phyloP scores from a whole-genome alignment of 2,329 filamentous ascomycete species.

The Penicillium carneum region DNA sequence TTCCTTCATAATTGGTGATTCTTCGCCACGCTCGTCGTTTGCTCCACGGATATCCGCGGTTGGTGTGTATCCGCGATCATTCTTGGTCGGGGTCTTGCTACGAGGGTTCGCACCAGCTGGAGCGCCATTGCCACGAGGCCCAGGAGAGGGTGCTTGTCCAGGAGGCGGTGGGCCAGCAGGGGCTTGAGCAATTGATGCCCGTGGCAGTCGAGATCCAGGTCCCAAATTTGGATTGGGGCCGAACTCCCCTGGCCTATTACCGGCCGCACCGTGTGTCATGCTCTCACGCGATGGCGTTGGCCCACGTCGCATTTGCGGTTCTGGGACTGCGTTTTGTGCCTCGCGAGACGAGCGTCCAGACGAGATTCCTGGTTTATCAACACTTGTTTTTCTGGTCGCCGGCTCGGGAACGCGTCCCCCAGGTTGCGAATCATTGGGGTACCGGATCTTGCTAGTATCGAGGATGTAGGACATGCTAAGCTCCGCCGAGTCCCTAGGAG shows the following conservation, averaged over 20 bases:
- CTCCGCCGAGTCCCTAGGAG: slow-evolving; percentile 79
- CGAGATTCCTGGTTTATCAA: slow-evolving; percentile 53
- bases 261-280: slow-evolving; percentile 38
- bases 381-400: slow-evolving; percentile 53
- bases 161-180: slow-evolving; percentile 70
- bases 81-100: slow-evolving; percentile 62
- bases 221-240: slow-evolving; percentile 44
- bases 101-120: slow-evolving; percentile 42
- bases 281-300: slow-evolving; percentile 56
- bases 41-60: slow-evolving; percentile 54
- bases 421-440: slow-evolving; percentile 75
- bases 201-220: slow-evolving; percentile 65
- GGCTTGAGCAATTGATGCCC: slow-evolving; percentile 65
- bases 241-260: slow-evolving; percentile 39
- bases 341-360: slow-evolving; percentile 55
- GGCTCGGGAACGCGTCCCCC: slow-evolving; percentile 52
- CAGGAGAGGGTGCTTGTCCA: slow-evolving; percentile 68
- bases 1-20: slow-evolving; percentile 57
- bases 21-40: slow-evolving; percentile 56
- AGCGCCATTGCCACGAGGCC: slow-evolving; percentile 58
- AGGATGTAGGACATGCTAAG: slow-evolving; percentile 88
- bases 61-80: slow-evolving; percentile 54
- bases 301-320: slow-evolving; percentile 46
- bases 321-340: slow-evolving; percentile 48
- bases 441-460: slow-evolving; percentile 94